Evolutionary conservation across 768 basidiomycete species (phyloP).

Genomic region (Lactarius psammicola): DNA sequence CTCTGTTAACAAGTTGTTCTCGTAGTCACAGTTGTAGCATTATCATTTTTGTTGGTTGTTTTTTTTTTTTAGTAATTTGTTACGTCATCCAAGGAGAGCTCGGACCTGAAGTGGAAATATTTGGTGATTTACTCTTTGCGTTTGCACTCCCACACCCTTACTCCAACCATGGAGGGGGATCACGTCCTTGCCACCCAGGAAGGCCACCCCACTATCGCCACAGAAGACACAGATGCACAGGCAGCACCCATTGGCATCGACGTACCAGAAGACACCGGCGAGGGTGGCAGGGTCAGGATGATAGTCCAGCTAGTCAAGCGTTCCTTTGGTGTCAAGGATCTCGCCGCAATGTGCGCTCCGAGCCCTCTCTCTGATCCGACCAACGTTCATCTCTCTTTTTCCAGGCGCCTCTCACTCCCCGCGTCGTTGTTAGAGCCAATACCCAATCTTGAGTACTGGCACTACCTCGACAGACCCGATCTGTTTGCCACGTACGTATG

Average conservation of each 20-base stretch:
- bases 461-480: conserved; percentile 89
- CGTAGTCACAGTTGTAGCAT: conserved; percentile 43
- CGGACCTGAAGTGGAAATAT: neutral
- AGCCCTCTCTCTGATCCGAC: conserved; percentile 13
- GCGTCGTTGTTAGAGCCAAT: conserved; percentile 91
- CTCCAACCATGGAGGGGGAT: neutral
- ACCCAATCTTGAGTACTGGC: conserved; percentile 96
- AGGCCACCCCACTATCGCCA: neutral
- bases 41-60: too few relatives aligned
- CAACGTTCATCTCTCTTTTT: conserved; percentile 6
- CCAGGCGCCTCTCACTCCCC: conserved; percentile 87
- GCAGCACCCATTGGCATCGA: conserved; percentile 24
- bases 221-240: conserved; percentile 14
- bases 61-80: conserved; percentile 1
- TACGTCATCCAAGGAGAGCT: neutral
- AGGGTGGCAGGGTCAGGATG: conserved; percentile 93
- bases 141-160: neutral
- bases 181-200: neutral
- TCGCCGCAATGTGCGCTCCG: conserved; percentile 78
- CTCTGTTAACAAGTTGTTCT: conserved; percentile 92
- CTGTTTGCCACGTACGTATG: conserved; percentile 81
- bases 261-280: conserved; percentile 55
- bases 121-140: neutral
- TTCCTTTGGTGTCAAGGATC: conserved; percentile 91
- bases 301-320: conserved; percentile 89